Conservation (phyloP, 225 moss, liverwort and hornwort genomes). For the Asterella californica region DNA sequence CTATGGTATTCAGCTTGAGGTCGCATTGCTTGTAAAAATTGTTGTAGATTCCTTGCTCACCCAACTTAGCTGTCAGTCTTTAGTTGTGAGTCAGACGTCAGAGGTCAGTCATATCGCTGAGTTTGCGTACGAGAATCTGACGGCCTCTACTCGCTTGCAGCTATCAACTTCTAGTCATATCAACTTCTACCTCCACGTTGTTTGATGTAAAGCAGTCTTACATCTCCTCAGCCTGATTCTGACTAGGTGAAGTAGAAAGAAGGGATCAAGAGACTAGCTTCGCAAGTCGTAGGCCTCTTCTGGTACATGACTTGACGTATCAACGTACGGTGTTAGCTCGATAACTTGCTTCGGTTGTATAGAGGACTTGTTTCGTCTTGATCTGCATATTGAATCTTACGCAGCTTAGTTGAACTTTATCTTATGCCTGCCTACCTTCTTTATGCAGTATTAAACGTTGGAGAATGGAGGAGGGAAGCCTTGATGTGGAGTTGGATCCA, state of each 20-base stretch:
- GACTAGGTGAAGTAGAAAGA: too few relatives aligned
- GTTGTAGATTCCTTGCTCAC: too few relatives aligned
- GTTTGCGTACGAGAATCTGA: too few relatives aligned
- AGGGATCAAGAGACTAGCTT: not conserved
- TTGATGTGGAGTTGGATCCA: conserved; percentile 14
- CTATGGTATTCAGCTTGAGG: too few relatives aligned
- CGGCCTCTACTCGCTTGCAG: too few relatives aligned
- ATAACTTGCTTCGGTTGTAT: not conserved
- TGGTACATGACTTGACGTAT: not conserved
- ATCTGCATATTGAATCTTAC: not conserved
- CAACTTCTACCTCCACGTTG: not conserved
- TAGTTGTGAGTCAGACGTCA: too few relatives aligned
- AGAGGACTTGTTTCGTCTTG: not conserved
- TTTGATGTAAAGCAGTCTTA: not conserved
- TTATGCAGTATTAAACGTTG: conserved; percentile 10
- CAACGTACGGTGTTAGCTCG: not conserved
- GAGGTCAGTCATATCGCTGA: too few relatives aligned
- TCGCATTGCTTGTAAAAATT: too few relatives aligned
- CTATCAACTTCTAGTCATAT: too few relatives aligned
- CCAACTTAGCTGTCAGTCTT: too few relatives aligned
- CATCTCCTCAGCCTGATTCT: not conserved
- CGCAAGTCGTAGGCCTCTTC: not conserved
- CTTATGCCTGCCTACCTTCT: not conserved
- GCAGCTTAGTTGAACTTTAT: not conserved
- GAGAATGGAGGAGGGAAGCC: conserved; percentile 17